Conservation (phyloP, 257 asterid species). For the Linaria vulgaris region DNA sequence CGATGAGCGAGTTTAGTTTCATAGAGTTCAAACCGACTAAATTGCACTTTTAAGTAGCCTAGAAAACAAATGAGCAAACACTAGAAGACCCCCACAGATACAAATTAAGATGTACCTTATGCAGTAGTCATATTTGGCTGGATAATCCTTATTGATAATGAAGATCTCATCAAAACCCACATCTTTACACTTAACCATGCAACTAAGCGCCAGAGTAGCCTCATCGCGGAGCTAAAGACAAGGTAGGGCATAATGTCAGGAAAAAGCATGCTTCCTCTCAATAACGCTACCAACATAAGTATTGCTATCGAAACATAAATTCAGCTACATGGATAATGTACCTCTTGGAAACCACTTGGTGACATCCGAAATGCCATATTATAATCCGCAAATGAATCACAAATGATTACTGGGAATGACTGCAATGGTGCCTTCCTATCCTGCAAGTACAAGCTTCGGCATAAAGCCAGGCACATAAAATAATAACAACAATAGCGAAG, state of each 20-base stretch:
- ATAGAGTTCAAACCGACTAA: no score
- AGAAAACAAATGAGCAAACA: not conserved
- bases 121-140: conserved; percentile 84
- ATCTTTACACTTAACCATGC: conserved; percentile 73
- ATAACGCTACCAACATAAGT: conserved; percentile 8
- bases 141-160: conserved; percentile 69
- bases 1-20: no score
- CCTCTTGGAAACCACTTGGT: conserved; percentile 85
- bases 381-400: conserved; percentile 65
- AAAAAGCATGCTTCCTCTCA: conserved; percentile 4
- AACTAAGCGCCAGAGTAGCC: conserved; percentile 66
- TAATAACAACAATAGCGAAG: conserved; percentile 3
- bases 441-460: conserved; percentile 43
- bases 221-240: conserved; percentile 69
- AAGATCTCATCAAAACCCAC: conserved; percentile 86
- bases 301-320: conserved; percentile 9
- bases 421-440: conserved; percentile 51
- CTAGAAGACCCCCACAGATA: conserved; percentile 15
- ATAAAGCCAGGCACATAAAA: conserved; percentile 17
- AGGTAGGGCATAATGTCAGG: conserved; percentile 20
- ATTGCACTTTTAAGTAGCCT: not conserved
- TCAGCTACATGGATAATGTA: conserved; percentile 21
- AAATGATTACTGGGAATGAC: conserved; percentile 71
- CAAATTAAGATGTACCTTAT: conserved; percentile 40
- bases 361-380: conserved; percentile 89